phyloP scores from a whole-genome alignment of 176 grass and related monocot species.

The Carex kokanica region DNA sequence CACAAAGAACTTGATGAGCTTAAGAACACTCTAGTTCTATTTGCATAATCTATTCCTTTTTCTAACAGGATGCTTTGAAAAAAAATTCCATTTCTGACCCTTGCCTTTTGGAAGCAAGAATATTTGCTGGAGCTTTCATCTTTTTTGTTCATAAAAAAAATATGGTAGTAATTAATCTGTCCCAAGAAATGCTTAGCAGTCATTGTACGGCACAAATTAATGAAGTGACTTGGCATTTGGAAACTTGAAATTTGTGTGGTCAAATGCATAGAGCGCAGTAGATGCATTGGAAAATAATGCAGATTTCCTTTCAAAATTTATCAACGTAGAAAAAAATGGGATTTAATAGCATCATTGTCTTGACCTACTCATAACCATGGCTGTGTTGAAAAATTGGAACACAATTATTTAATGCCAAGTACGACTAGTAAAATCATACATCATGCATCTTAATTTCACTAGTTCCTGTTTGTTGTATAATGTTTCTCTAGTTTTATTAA shows the following conservation, averaged over 20 bases:
- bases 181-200: background rate
- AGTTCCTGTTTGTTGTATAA: background rate
- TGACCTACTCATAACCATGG: conserved; percentile 4
- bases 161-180: background rate
- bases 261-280: background rate
- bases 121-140: background rate
- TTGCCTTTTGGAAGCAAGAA: background rate
- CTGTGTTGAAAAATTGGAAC: background rate
- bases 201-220: background rate
- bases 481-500: background rate
- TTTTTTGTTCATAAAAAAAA: background rate
- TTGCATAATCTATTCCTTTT: background rate
- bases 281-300: background rate
- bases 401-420: background rate
- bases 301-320: background rate
- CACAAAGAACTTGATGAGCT: too few relatives aligned
- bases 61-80: background rate
- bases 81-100: background rate
- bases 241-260: background rate
- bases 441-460: background rate
- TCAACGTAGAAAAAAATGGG: conserved; percentile 1
- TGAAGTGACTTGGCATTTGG: conserved; percentile 5
- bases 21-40: too few relatives aligned
- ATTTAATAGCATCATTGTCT: background rate
- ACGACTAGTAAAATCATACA: background rate